phyloP scores from a whole-genome alignment of 805 yeast genomes.

The Saccharomycopsis sp. region DNA sequence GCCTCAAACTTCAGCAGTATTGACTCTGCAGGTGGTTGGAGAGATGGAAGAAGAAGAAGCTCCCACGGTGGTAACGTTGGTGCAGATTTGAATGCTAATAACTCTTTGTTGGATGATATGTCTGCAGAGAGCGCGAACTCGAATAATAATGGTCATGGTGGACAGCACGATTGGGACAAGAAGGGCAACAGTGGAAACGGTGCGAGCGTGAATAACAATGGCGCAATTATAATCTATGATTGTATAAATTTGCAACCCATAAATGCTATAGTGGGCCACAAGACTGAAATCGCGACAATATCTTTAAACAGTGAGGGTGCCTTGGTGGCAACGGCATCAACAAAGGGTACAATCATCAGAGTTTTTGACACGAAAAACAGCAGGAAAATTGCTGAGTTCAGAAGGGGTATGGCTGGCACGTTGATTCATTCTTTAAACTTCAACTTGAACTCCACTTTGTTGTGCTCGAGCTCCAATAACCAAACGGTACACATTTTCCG shows the following conservation, averaged over 20 bases:
- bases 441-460: slow-evolving; percentile 38
- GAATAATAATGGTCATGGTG: slow-evolving; percentile 7
- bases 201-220: slow-evolving; percentile 26
- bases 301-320: slow-evolving; percentile 68
- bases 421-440: slow-evolving; percentile 44
- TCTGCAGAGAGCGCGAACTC: slow-evolving; percentile 11
- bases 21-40: not conserved
- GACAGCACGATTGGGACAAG: not conserved
- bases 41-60: not conserved
- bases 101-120: slow-evolving; percentile 25
- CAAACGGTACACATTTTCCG: slow-evolving; percentile 61
- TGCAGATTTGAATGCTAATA: too few relatives aligned
- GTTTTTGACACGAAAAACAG: slow-evolving; percentile 59
- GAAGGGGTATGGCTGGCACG: slow-evolving; percentile 70
- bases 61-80: not conserved
- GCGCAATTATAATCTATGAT: slow-evolving; percentile 75
- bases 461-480: slow-evolving; percentile 52
- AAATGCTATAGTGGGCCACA: slow-evolving; percentile 81
- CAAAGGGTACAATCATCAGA: slow-evolving; percentile 82
- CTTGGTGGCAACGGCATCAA: slow-evolving; percentile 80
- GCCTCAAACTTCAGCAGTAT: slow-evolving; percentile 1
- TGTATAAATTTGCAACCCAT: slow-evolving; percentile 64
- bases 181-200: not conserved
- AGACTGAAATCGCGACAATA: slow-evolving; percentile 59
- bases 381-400: slow-evolving; percentile 54